These are phyloP conservation scores for Magnolia sinica DNA, from an alignment of 164 flowering plant genomes.

Conservation along the genomic window DNA sequence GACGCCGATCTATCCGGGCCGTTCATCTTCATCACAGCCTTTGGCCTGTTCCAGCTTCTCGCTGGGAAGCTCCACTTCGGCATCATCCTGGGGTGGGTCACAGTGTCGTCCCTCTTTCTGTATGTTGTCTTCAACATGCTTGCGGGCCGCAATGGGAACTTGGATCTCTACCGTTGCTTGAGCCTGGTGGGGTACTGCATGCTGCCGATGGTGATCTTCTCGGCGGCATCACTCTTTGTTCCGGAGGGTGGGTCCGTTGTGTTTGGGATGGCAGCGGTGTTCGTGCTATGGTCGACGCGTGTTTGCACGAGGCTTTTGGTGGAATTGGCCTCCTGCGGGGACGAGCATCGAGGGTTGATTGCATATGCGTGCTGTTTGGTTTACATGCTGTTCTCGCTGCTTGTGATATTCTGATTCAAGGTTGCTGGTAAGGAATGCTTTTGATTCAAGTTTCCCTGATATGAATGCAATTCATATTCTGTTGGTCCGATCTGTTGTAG, in stretches of 20 bases:
- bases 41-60: slow-evolving; percentile 79
- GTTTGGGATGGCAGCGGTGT: slow-evolving; percentile 42
- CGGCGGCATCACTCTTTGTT: slow-evolving; percentile 66
- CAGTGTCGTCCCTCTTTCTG: slow-evolving; percentile 63
- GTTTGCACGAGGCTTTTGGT: slow-evolving; percentile 67
- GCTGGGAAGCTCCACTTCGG: slow-evolving; percentile 92
- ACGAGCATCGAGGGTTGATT: slow-evolving; percentile 77
- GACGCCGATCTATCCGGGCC: slow-evolving; percentile 90
- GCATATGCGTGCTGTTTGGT: slow-evolving; percentile 86
- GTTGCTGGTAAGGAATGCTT: neutral
- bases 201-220: slow-evolving; percentile 75
- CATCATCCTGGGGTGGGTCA: slow-evolving; percentile 83
- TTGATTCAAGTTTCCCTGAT: neutral
- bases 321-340: slow-evolving; percentile 65
- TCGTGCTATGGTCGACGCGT: slow-evolving; percentile 79
- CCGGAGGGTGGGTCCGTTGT: slow-evolving; percentile 55
- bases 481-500: no score
- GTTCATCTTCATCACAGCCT: slow-evolving; percentile 55
- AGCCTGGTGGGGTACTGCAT: slow-evolving; percentile 81
- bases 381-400: slow-evolving; percentile 69
- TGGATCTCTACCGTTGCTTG: slow-evolving; percentile 75
- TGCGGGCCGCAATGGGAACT: slow-evolving; percentile 76
- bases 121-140: slow-evolving; percentile 82
- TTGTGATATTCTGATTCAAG: slow-evolving; percentile 57
- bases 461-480: no score